Percentiles rank a stretch among this genome's conserved stretches.
Evolutionary conservation across 768 basidiomycete genomes (phyloP).

Genomic region (Mycena chlorophos): DNA sequence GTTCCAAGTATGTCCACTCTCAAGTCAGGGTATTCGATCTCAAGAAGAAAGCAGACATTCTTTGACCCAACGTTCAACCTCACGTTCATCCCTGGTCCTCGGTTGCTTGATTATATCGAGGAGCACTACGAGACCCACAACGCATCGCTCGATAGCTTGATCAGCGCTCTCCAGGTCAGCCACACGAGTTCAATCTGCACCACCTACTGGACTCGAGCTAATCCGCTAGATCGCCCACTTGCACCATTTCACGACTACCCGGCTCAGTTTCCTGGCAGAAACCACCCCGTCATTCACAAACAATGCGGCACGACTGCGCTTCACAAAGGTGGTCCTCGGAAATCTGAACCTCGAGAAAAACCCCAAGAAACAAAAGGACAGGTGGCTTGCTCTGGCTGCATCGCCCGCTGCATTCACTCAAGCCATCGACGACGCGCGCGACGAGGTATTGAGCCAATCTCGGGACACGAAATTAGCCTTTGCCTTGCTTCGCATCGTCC

Average conservation of each 20-base stretch:
- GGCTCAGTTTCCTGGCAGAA: slow-evolving; percentile 46
- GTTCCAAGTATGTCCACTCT: slow-evolving; percentile 41
- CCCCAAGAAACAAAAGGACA: slow-evolving; percentile 10
- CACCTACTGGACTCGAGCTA: background rate
- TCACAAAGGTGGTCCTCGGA: slow-evolving; percentile 38
- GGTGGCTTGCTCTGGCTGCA: slow-evolving; percentile 30
- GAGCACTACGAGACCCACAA: slow-evolving; percentile 60
- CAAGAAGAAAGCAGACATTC: slow-evolving; percentile 49
- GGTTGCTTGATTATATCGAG: slow-evolving; percentile 51
- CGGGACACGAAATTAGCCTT: slow-evolving; percentile 7
- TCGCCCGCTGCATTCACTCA: slow-evolving; percentile 32
- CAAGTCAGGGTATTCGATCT: background rate
- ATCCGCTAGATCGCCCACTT: slow-evolving; percentile 55
- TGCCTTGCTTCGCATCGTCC: slow-evolving; percentile 1
- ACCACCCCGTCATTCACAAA: slow-evolving; percentile 28
- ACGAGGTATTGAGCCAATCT: background rate
- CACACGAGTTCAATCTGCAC: background rate
- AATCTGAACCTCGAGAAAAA: slow-evolving; percentile 30
- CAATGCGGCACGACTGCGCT: slow-evolving; percentile 21
- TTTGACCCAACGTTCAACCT: slow-evolving; percentile 65
- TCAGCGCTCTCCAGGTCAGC: slow-evolving; percentile 65
- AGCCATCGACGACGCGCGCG: slow-evolving; percentile 19
- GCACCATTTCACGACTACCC: slow-evolving; percentile 67
- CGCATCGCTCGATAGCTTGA: slow-evolving; percentile 54
- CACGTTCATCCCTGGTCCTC: slow-evolving; percentile 60